Conservation (phyloP, 2,329 filamentous ascomycete genomes). For the Scolecobasidium constrictum region DNA sequence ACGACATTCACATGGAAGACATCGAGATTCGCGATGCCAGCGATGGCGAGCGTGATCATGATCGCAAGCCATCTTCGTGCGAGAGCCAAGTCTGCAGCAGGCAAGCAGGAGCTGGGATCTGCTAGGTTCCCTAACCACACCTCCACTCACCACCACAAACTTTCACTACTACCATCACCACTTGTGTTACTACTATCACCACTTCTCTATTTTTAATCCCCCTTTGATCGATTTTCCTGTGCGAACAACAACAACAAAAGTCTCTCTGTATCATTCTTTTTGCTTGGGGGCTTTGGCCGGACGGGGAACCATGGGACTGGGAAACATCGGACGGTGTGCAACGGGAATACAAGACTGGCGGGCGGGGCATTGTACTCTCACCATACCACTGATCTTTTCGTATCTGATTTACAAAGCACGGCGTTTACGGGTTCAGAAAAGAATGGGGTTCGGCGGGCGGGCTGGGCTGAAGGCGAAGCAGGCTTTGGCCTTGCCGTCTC, state of each 20-base stretch:
- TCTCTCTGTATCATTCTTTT: not conserved
- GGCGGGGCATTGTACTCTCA: no score
- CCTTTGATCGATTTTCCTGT: not conserved
- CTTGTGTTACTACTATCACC: slow-evolving; percentile 1
- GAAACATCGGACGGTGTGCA: no score
- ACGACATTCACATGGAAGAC: slow-evolving; percentile 23
- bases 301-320: not conserved
- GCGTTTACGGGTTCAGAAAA: not conserved
- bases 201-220: not conserved
- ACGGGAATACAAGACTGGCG: no score
- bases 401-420: not conserved
- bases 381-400: no score
- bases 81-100: no score
- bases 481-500: no score
- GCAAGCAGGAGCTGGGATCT: no score
- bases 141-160: no score
- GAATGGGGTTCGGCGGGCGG: not conserved
- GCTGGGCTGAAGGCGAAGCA: not conserved
- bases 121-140: no score
- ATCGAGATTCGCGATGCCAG: slow-evolving; percentile 21
- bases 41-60: slow-evolving; percentile 20
- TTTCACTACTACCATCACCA: no score
- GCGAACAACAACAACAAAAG: not conserved
- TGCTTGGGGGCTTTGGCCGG: not conserved
- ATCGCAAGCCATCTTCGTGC: no score